phyloP scores from a whole-genome alignment of 2,329 filamentous ascomycete genomes.

The Xylariaceae sp. region DNA sequence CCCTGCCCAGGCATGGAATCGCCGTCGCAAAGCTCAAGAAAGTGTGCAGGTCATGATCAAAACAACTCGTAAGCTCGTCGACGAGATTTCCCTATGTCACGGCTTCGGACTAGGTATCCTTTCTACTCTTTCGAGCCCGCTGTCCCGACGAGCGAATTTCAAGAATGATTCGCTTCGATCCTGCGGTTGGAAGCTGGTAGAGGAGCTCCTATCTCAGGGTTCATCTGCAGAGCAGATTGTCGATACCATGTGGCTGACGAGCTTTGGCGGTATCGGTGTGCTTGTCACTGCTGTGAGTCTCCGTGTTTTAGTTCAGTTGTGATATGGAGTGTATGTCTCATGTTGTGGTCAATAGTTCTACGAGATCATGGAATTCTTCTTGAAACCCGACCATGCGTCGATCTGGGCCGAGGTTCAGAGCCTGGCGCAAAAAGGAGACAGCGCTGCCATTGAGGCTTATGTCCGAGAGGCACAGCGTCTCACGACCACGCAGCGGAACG shows the following conservation, averaged over 20 bases:
- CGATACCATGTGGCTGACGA: constrained; percentile 38
- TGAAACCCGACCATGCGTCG: constrained; percentile 38
- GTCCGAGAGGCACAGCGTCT: constrained; percentile 41
- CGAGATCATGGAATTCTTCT: constrained; percentile 43
- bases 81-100: constrained; percentile 34
- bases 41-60: constrained; percentile 36
- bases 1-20: constrained; percentile 45
- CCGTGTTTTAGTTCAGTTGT: neutral
- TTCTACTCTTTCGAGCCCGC: constrained; percentile 26
- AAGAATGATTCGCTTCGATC: constrained; percentile 38
- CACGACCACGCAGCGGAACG: constrained; percentile 39
- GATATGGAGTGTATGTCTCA: neutral
- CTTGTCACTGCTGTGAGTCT: constrained; percentile 37
- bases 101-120: constrained; percentile 29
- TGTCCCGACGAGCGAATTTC: constrained; percentile 30
- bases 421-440: constrained; percentile 35
- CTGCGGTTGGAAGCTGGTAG: constrained; percentile 38
- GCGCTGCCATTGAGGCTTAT: constrained; percentile 35
- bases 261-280: constrained; percentile 41
- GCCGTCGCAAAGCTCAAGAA: constrained; percentile 42
- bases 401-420: constrained; percentile 44
- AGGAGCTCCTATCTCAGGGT: constrained; percentile 36
- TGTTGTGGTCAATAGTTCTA: constrained; percentile 35
- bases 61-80: constrained; percentile 39
- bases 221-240: constrained; percentile 33